Conservation (phyloP, 2,329 filamentous ascomycete genomes). For the Tolypocladium capitatum region DNA sequence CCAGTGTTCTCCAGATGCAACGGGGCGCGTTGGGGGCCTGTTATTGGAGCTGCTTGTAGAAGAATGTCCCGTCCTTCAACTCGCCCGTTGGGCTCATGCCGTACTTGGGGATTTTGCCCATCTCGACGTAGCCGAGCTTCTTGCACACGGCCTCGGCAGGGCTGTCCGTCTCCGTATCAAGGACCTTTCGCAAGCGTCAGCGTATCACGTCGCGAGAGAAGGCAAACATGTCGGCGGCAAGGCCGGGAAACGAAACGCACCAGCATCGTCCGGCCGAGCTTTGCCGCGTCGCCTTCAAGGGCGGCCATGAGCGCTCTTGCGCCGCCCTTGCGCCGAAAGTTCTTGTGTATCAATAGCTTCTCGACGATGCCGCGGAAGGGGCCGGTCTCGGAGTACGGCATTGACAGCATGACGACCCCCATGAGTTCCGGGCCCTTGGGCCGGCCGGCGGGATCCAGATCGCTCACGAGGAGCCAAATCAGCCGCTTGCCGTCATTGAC, state of each 20-base stretch:
- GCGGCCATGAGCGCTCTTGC: slow-evolving; percentile 36
- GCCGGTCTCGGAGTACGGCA: slow-evolving; percentile 41
- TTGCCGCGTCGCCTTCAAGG: slow-evolving; percentile 41
- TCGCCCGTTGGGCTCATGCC: slow-evolving; percentile 34
- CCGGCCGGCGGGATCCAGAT: slow-evolving; percentile 16
- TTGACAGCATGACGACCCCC: slow-evolving; percentile 41
- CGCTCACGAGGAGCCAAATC: slow-evolving; percentile 39
- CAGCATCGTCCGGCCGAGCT: slow-evolving; percentile 35
- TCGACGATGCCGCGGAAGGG: slow-evolving; percentile 41
- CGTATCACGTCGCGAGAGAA: not conserved
- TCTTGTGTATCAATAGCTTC: slow-evolving; percentile 42
- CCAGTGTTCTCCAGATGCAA: no score
- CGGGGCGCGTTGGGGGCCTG: not conserved
- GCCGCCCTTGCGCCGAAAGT: slow-evolving; percentile 35
- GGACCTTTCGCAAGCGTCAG: slow-evolving; percentile 21
- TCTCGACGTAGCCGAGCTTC: slow-evolving; percentile 40
- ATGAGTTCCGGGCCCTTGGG: slow-evolving; percentile 33
- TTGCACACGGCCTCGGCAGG: slow-evolving; percentile 40
- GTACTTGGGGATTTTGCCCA: slow-evolving; percentile 42
- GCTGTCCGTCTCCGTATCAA: slow-evolving; percentile 39
- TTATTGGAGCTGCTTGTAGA: slow-evolving; percentile 41
- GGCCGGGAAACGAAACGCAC: slow-evolving; percentile 28
- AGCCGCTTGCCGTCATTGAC: slow-evolving; percentile 29
- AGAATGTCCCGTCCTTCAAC: slow-evolving; percentile 38
- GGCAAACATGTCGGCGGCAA: not conserved